Evolutionary conservation across 129 eudicot genomes (phyloP).

Genomic region (Flaveria robusta): DNA sequence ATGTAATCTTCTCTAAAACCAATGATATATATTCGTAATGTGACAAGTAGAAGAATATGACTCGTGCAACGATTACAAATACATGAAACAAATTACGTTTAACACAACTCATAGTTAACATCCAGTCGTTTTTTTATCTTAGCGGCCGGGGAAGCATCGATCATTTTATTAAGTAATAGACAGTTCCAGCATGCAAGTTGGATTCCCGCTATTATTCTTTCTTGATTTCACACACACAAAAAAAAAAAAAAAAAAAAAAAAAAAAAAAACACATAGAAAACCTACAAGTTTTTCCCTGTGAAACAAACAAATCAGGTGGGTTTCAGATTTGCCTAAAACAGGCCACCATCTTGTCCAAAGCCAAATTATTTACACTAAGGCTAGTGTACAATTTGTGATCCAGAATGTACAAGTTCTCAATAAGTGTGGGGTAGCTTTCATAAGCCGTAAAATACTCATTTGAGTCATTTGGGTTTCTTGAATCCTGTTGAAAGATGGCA

Average conservation of each 20-base stretch:
- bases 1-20: too few relatives aligned
- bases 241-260: not conserved
- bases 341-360: slow-evolving; percentile 2
- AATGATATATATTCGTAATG: too few relatives aligned
- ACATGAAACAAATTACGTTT: too few relatives aligned
- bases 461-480: slow-evolving; percentile 14
- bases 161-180: too few relatives aligned
- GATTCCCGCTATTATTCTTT: slow-evolving; percentile 14
- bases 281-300: slow-evolving; percentile 1
- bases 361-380: not conserved
- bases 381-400: not conserved
- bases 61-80: too few relatives aligned
- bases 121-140: too few relatives aligned
- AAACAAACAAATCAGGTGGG: slow-evolving; percentile 13
- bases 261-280: not conserved
- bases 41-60: too few relatives aligned
- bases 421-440: not conserved
- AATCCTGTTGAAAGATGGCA: slow-evolving; percentile 30
- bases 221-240: slow-evolving; percentile 8
- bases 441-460: not conserved
- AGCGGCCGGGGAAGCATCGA: too few relatives aligned
- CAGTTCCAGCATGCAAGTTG: not conserved
- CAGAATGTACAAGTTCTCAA: slow-evolving; percentile 12
- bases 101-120: too few relatives aligned
- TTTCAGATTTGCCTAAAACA: slow-evolving; percentile 12